These are phyloP conservation scores for Ulota crispa DNA, from an alignment of 225 moss, liverwort and hornwort species.

Conservation along the genomic window DNA sequence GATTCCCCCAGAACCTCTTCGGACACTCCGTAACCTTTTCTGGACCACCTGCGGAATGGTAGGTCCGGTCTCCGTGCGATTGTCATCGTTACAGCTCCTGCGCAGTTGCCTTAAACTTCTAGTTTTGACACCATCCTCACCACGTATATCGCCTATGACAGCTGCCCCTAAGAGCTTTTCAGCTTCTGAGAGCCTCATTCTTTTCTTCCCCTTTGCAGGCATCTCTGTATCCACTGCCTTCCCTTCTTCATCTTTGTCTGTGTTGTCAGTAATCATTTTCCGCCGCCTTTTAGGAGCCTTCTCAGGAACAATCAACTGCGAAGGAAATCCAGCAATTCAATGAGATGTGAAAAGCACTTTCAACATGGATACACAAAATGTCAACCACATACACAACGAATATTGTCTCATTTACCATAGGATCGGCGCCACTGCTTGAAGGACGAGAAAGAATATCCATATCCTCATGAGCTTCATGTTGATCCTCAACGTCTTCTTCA, in stretches of 20 bases:
- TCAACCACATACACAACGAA: neutral
- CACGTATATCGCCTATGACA: slow-evolving; percentile 20
- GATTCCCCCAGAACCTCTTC: slow-evolving; percentile 42
- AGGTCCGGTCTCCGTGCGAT: slow-evolving; percentile 22
- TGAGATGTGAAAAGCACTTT: neutral
- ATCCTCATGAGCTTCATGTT: slow-evolving; percentile 18
- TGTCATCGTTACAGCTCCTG: slow-evolving; percentile 21
- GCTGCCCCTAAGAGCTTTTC: slow-evolving; percentile 36
- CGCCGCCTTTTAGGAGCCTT: neutral
- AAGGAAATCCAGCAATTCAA: neutral
- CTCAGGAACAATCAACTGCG: slow-evolving; percentile 28
- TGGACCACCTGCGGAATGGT: slow-evolving; percentile 33
- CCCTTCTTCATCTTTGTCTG: slow-evolving; percentile 27
- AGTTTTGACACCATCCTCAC: slow-evolving; percentile 47
- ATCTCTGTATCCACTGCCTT: slow-evolving; percentile 19
- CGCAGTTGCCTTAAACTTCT: slow-evolving; percentile 53
- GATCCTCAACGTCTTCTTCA: slow-evolving; percentile 34
- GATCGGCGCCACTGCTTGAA: slow-evolving; percentile 41
- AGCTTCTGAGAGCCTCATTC: slow-evolving; percentile 44
- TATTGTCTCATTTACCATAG: slow-evolving; percentile 22
- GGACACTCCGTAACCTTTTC: slow-evolving; percentile 47
- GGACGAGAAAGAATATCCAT: slow-evolving; percentile 34
- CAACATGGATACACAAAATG: slow-evolving; percentile 1
- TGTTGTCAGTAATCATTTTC: slow-evolving; percentile 10
- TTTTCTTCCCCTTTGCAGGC: slow-evolving; percentile 41